Evolutionary conservation across 2,329 filamentous ascomycete genomes (phyloP).

Genomic region (Botrytis medusae): DNA sequence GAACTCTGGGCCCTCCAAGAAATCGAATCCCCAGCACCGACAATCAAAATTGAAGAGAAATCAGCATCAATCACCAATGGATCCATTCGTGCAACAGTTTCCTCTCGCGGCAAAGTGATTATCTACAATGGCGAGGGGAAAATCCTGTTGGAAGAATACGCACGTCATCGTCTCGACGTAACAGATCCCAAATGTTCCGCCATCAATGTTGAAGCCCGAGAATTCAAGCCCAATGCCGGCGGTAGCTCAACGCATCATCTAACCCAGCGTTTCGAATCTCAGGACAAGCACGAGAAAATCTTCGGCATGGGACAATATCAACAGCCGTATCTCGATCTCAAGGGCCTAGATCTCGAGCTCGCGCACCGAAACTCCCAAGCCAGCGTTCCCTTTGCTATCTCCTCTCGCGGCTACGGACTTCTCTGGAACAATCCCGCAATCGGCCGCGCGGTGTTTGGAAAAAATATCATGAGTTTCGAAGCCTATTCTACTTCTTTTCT

Average conservation of each 20-base stretch:
- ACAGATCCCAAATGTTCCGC: slow-evolving; percentile 52
- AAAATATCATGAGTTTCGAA: slow-evolving; percentile 61
- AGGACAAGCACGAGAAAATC: slow-evolving; percentile 57
- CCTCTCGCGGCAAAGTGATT: slow-evolving; percentile 49
- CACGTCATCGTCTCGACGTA: slow-evolving; percentile 49
- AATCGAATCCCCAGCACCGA: not conserved
- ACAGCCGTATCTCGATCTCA: slow-evolving; percentile 61
- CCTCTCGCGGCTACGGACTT: slow-evolving; percentile 60
- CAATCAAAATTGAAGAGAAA: slow-evolving; percentile 19
- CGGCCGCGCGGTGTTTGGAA: slow-evolving; percentile 60
- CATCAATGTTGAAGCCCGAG: slow-evolving; percentile 50
- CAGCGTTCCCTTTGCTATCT: slow-evolving; percentile 61
- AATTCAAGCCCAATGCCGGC: slow-evolving; percentile 49
- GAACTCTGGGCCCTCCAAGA: slow-evolving; percentile 45
- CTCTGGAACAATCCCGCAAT: slow-evolving; percentile 67
- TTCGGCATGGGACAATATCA: slow-evolving; percentile 71
- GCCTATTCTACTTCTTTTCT: slow-evolving; percentile 56
- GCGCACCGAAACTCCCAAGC: slow-evolving; percentile 68
- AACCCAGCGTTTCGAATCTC: slow-evolving; percentile 58
- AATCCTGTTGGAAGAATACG: slow-evolving; percentile 51
- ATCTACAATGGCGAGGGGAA: slow-evolving; percentile 46
- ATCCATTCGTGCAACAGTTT: slow-evolving; percentile 48
- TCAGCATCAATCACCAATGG: slow-evolving; percentile 47
- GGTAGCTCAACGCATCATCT: slow-evolving; percentile 51
- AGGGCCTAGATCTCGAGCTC: slow-evolving; percentile 61